Base-by-base conservation (phyloP, 2,329 filamentous ascomycete genomes). In the Hymenoscyphus salicellus region DNA sequence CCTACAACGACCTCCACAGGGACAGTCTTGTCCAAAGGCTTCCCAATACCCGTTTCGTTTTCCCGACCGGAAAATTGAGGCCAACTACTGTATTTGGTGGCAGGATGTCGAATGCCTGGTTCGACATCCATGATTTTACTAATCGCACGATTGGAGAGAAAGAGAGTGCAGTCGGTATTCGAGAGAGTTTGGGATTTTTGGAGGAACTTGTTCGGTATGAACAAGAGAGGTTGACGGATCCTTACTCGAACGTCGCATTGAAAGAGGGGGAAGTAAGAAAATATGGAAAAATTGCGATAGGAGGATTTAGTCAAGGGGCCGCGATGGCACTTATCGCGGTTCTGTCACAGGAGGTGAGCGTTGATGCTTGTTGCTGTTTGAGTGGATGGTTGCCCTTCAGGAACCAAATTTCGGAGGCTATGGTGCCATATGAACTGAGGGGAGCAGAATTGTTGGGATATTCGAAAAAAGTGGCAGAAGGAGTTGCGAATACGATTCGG, bases 1-100 rank as follows among this genome's bases (percentile, higher is more conserved):
- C 32, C 59, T 49, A 64, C 68, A 70, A 68, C 61, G 71, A 74
- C 41, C 76, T 72, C 75, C 73, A 78, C 5, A 77, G 78, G 38
- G 26, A 6, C 33, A 57, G 8, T 32, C 8, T 8, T 36, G 4
- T 49, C 38, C 33, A 16, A 23, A 11, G 11, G 11, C 49, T 66
- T 30, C 66, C 69, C 41, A 30, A 33, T 65, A 66, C 63, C 2
- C 70, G 65, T 64, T 65, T 73, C 46, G 43, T 70, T 14, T 72
- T 73, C 41, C 70, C 71, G 3, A 70, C 71, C 0, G 71, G 70
- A 2, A 56, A 33, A 2, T 33, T 61, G 0, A 55, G 65, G 17
- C 30, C 43, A 1, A 69, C 65, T 1, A 73, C 68, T 5, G 69
- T 72, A 0, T 72, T 73, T 52, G 58, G 60, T 3, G 68, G 68